Percentiles rank a stretch among this genome's conserved stretches.
Evolutionary conservation across 1,139 yeast species (phyloP).

Genomic region (Debaryomyces fabryi): DNA sequence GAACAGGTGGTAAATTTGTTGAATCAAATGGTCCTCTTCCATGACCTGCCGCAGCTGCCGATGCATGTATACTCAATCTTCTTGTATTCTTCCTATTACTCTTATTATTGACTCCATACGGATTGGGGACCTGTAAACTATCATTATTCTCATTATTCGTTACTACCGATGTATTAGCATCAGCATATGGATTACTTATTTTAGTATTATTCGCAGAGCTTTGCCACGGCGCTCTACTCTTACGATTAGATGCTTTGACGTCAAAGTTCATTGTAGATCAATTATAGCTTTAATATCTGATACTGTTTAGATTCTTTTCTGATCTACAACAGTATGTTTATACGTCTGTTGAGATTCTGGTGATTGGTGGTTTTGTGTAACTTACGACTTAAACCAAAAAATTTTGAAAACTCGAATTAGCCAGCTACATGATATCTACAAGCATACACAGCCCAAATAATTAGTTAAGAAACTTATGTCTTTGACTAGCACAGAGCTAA

Average conservation of each 20-base stretch:
- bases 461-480: slow-evolving; percentile 53
- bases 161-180: slow-evolving; percentile 25
- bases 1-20: slow-evolving; percentile 43
- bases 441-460: background rate
- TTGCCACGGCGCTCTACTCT: slow-evolving; percentile 53
- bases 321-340: background rate
- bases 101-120: slow-evolving; percentile 17
- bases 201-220: slow-evolving; percentile 19
- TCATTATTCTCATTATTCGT: slow-evolving; percentile 11
- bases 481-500: slow-evolving; percentile 79
- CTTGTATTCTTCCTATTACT: slow-evolving; percentile 32
- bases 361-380: slow-evolving; percentile 8
- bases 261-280: slow-evolving; percentile 31
- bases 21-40: slow-evolving; percentile 31
- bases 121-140: slow-evolving; percentile 15
- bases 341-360: background rate
- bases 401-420: background rate
- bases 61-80: slow-evolving; percentile 47
- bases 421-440: background rate
- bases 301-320: background rate
- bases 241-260: slow-evolving; percentile 35
- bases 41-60: slow-evolving; percentile 42
- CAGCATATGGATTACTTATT: slow-evolving; percentile 40
- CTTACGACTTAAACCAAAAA: background rate
- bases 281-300: background rate